phyloP scores from a whole-genome alignment of 202 grass and related monocot genomes.

The Bolboschoenoplectus hybrid region DNA sequence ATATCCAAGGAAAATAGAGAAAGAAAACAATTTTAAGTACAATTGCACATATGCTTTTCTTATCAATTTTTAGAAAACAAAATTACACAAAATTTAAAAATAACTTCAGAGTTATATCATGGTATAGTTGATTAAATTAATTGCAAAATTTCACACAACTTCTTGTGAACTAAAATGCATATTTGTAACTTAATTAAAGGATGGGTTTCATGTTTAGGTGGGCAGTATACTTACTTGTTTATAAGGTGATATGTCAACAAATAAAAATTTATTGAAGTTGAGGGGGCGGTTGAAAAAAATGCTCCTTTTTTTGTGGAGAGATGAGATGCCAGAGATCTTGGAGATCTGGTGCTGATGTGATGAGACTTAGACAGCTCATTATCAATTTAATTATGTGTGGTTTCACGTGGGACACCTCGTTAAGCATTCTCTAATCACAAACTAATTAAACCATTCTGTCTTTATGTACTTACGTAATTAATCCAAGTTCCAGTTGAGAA shows the following conservation, averaged over 20 bases:
- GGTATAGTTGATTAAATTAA: too few species aligned
- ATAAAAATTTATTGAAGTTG: slow-evolving; percentile 11
- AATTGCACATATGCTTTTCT: not conserved
- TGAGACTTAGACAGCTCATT: slow-evolving; percentile 24
- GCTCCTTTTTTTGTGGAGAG: not conserved
- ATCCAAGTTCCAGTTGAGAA: not conserved
- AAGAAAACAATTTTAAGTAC: not conserved
- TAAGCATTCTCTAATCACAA: slow-evolving; percentile 18
- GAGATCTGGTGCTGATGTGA: not conserved
- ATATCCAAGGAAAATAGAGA: not conserved
- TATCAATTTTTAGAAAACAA: not conserved
- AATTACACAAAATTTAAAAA: slow-evolving; percentile 1
- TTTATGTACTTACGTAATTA: not conserved
- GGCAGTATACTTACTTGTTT: not conserved
- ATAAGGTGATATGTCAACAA: not conserved
- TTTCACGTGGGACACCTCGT: slow-evolving; percentile 30
- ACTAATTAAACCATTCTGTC: slow-evolving; percentile 19
- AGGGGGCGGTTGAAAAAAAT: not conserved
- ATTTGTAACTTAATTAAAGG: too few species aligned
- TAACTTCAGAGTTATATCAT: too few species aligned
- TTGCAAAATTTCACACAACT: too few species aligned
- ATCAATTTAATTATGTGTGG: slow-evolving; percentile 12
- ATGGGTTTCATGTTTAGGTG: not conserved
- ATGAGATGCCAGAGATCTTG: slow-evolving; percentile 21
- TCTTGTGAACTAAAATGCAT: too few species aligned